These are phyloP conservation scores for Pseudozyma hubeiensis DNA, from an alignment of 1,284 basidiomycete genomes.

Conservation along the genomic window DNA sequence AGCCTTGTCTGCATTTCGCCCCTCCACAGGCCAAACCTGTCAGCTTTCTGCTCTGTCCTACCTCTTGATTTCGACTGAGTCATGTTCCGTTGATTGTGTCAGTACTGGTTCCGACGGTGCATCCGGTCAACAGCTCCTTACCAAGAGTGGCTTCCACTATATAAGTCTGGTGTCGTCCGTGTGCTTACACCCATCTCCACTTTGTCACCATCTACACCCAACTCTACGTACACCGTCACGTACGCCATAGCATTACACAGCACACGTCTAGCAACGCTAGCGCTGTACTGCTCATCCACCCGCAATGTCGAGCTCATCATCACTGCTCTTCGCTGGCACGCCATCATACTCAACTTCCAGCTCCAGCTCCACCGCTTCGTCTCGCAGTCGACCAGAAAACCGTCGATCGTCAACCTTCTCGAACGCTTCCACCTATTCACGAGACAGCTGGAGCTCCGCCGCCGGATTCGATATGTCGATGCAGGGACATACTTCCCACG, in stretches of 20 bases:
- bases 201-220: not conserved
- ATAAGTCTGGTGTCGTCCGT: slow-evolving; percentile 6
- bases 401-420: slow-evolving; percentile 26
- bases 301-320: slow-evolving; percentile 31
- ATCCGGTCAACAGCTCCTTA: not conserved
- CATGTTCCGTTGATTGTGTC: slow-evolving; percentile 33
- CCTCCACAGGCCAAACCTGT: too few species aligned
- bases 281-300: slow-evolving; percentile 2
- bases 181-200: slow-evolving; percentile 2
- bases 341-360: slow-evolving; percentile 4
- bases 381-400: slow-evolving; percentile 16
- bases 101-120: slow-evolving; percentile 5
- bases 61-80: slow-evolving; percentile 14
- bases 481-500: slow-evolving; percentile 28
- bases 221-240: slow-evolving; percentile 1
- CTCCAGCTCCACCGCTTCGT: slow-evolving; percentile 13
- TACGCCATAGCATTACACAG: not conserved
- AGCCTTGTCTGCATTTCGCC: too few species aligned
- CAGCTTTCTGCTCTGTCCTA: not conserved
- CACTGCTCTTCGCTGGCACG: slow-evolving; percentile 21
- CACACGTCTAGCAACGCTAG: slow-evolving; percentile 2
- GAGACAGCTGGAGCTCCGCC: slow-evolving; percentile 38
- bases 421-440: slow-evolving; percentile 25
- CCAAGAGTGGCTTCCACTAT: slow-evolving; percentile 8
- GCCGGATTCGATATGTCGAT: slow-evolving; percentile 21